Base-by-base conservation (phyloP, 257 asterid species). In the Plectranthus barbatus region DNA sequence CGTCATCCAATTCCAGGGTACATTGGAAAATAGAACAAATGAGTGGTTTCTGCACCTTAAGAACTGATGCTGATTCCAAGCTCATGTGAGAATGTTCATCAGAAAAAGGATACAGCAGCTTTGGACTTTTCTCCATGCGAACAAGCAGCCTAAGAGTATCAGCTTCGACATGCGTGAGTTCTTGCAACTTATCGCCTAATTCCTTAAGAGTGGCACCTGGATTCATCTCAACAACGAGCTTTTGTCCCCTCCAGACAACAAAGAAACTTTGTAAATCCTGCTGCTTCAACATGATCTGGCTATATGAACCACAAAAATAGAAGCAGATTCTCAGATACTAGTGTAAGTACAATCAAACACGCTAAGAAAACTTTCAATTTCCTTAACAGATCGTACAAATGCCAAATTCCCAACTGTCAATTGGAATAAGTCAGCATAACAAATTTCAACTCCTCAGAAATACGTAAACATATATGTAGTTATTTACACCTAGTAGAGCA, bases 91-190 rank as follows among this genome's bases (percentile, higher is more conserved):
- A 80, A 66, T 92, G 95, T 54, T 83, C 91, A 51, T 86, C 83
- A 11, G 98, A 83, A 64, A 86, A 92, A 21, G 97, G 98, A 64
- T 84, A 83, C 12, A 88, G 29, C 79, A 86, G 47, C 69, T 74
- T 85, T 6, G 97, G 83, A 69, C 76, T 80, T 77, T 78, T 88
- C 64, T 80, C 78, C 20, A 56, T 31, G 26, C 93, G 83, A 67
- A 88, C 88, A 79, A 92, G 81, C 18, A 92, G 76, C 54, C 98
- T 81, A 68, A 92, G 57, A 20, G 98, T 88, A 66, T 83, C 89
- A 0, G 79, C 79, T 67, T 80, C 76, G 23, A 88, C 86, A 69
- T 76, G 78, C 33, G 97, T 88, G 76, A 86, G 81, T 33, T 74
- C 72, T 67, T 66, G 85, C 83, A 92, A 73, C 68, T 80, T 78